Evolutionary conservation across 1,284 basidiomycete genomes (phyloP), one percentile per base, ranked within the genome.

Genomic region (Mrakiaceae sp.): DNA sequence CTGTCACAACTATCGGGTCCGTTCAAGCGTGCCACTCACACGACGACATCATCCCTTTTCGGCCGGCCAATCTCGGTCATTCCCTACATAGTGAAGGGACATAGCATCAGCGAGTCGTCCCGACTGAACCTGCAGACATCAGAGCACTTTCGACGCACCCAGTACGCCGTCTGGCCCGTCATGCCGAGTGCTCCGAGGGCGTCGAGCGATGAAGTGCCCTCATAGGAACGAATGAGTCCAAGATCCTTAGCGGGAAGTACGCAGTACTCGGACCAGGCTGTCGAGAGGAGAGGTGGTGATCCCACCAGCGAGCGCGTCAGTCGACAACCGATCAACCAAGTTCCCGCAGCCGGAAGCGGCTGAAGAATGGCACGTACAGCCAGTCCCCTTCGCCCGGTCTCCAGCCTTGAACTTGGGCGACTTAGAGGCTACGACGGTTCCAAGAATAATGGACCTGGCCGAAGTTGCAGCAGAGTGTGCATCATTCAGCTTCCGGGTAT

Each of bases 11-110:
- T 27, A 27, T 27, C 27, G 27, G 27, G 27, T 27, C 27, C 27
- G 27, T 27, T 27, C 27, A 27, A 27, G 27, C 27, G 27, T 27
- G 27, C 27, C 27, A 27, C 27, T 27, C 27, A 27, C 27, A 94
- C 81, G 58, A 94, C 82, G 0, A 82, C 87, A 66, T 95, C 90
- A 9, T 90, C 89, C 0, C 84, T 75, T 74, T 93, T 87, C 71
- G 93, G 73, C 67, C 87, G 74, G 42, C 85, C 89, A 55, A 94
- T 79, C 63, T 90, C 87, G 72, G 84, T 80, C 50, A 94, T 79
- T n/a, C 91, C 89, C 87, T 89, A 64, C 5, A 60, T 39, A 43
- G 11, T 47, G 6, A 46, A 11, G 49, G 42, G n/a, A 12, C 27
- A 27, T 27, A 27, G 1, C 27, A 27, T 27, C 27, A 27, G 27